These are phyloP conservation scores for Backusella australiensis DNA, from an alignment of 192 early-diverging fungal genomes.

Conservation along the genomic window DNA sequence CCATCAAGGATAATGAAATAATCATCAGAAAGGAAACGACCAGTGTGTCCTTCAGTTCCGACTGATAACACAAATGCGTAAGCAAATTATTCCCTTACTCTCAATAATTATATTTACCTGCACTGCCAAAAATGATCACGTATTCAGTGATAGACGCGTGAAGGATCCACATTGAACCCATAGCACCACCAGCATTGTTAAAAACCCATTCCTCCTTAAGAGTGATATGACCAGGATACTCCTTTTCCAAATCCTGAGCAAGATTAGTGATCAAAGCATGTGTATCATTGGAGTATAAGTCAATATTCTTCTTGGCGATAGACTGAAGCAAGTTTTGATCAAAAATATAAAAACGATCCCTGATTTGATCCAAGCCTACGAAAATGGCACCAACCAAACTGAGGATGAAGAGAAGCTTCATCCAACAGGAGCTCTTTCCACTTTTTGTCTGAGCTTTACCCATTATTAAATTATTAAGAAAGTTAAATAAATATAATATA, in stretches of 20 bases:
- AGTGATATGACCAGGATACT: conserved; percentile 38
- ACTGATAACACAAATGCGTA: background rate
- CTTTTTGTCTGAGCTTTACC: background rate
- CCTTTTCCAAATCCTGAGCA: conserved; percentile 32
- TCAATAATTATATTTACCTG: conserved; percentile 1
- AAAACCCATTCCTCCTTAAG: conserved; percentile 46
- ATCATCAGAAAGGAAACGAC: conserved; percentile 42
- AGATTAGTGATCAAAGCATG: conserved; percentile 31
- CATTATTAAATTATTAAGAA: background rate
- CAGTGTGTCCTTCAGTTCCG: conserved; percentile 47
- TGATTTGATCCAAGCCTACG: conserved; percentile 38
- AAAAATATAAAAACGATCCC: conserved; percentile 37
- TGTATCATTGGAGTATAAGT: conserved; percentile 34
- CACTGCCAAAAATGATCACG: conserved; percentile 46
- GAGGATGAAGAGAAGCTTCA: conserved; percentile 24
- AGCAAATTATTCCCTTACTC: too few species aligned
- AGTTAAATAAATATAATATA: background rate
- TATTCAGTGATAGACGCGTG: conserved; percentile 48
- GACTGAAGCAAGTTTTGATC: conserved; percentile 35
- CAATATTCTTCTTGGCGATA: conserved; percentile 38
- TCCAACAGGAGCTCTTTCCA: conserved; percentile 3
- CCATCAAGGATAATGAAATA: conserved; percentile 47
- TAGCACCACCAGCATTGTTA: conserved; percentile 50
- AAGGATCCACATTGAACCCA: conserved; percentile 47
- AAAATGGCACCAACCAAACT: conserved; percentile 31